These are phyloP conservation scores for Fusarium pseudocircinatum DNA, from an alignment of 2,329 filamentous ascomycete species.

Conservation along the genomic window DNA sequence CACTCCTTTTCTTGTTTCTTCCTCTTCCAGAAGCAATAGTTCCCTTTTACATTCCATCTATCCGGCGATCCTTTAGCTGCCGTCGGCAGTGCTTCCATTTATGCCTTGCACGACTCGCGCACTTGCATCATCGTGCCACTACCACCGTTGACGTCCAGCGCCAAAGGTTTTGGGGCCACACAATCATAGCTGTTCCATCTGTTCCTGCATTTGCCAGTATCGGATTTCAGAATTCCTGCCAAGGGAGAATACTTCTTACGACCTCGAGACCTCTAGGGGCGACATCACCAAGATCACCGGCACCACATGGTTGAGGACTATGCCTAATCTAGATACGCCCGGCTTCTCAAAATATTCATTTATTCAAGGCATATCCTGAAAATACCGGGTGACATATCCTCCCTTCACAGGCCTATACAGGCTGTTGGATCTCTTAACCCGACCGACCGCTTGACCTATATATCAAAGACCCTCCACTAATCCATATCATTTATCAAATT, in stretches of 20 bases:
- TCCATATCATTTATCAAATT: neutral
- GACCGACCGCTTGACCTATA: neutral
- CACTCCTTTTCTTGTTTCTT: neutral
- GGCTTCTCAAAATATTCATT: slow-evolving; percentile 1
- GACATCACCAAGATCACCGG: neutral
- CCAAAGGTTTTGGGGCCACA: slow-evolving; percentile 13
- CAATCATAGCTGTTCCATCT: neutral
- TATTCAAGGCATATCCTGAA: neutral
- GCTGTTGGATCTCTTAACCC: neutral
- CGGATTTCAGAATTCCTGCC: neutral
- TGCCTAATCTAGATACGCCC: slow-evolving; percentile 15
- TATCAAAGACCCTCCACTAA: neutral
- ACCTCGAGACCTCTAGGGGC: neutral
- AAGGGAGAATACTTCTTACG: neutral
- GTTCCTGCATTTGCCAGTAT: slow-evolving; percentile 28
- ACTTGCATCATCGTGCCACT: slow-evolving; percentile 16
- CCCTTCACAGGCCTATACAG: neutral
- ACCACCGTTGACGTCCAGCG: slow-evolving; percentile 9
- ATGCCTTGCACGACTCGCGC: slow-evolving; percentile 29
- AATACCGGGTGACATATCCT: neutral
- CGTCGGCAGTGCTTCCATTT: slow-evolving; percentile 14
- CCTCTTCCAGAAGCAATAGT: neutral
- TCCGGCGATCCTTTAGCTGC: slow-evolving; percentile 10
- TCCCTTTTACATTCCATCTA: slow-evolving; percentile 13
- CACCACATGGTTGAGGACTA: slow-evolving; percentile 9